Percentiles rank a stretch among this genome's conserved stretches.
phyloP scores from a whole-genome alignment of 1,139 yeast genomes.

The Geotrichum aggregatum region DNA sequence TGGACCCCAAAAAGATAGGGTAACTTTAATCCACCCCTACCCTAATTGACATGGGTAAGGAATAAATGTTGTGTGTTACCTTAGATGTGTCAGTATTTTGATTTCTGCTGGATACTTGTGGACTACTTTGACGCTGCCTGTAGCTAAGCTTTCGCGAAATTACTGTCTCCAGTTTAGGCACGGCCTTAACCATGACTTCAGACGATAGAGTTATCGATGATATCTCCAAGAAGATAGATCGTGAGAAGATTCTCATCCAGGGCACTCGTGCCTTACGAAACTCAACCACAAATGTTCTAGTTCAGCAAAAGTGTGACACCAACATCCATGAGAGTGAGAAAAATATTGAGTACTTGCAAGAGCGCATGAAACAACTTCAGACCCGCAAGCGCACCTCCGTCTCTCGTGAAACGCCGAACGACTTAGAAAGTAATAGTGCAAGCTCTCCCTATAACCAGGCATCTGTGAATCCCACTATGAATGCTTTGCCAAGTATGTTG shows the following conservation, averaged over 20 bases:
- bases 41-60: background rate
- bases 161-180: background rate
- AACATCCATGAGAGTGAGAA: slow-evolving; percentile 88
- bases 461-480: too few relatives aligned
- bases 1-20: background rate
- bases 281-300: slow-evolving; percentile 71
- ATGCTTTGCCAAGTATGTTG: background rate
- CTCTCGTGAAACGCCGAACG: background rate
- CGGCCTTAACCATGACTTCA: slow-evolving; percentile 12
- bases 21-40: background rate
- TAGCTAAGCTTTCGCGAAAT: background rate
- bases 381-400: slow-evolving; percentile 31
- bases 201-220: slow-evolving; percentile 46
- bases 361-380: slow-evolving; percentile 63
- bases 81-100: background rate
- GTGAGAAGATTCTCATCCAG: slow-evolving; percentile 80
- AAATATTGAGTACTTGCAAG: slow-evolving; percentile 81
- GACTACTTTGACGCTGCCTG: background rate
- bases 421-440: background rate
- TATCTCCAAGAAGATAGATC: slow-evolving; percentile 74
- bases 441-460: background rate
- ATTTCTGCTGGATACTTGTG: background rate
- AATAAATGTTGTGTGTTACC: background rate
- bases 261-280: slow-evolving; percentile 81
- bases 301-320: slow-evolving; percentile 85